Evolutionary conservation across 2,329 filamentous ascomycete species (phyloP).

Genomic region (Trichoderma atrobrunneum): DNA sequence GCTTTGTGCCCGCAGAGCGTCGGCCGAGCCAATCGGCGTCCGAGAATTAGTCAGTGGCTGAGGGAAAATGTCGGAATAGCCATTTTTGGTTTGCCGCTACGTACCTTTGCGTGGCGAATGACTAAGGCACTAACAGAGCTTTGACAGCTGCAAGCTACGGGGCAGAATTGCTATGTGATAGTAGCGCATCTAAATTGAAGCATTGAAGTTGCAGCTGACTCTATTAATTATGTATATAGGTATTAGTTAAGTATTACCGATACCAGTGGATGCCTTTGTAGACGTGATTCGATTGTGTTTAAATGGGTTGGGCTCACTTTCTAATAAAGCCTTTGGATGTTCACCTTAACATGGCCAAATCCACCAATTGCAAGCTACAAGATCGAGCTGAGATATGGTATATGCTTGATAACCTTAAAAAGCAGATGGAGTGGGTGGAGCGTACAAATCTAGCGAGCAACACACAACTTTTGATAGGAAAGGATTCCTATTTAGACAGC

Average conservation of each 20-base stretch:
- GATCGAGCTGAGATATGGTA: background rate
- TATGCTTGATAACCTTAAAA: background rate
- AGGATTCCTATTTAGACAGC: no score
- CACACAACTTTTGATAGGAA: no score
- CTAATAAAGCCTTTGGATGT: background rate
- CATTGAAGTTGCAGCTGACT: background rate
- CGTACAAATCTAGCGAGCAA: background rate
- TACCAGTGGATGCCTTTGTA: no score
- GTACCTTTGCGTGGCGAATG: background rate
- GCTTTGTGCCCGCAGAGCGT: conserved; percentile 15
- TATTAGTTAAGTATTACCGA: no score
- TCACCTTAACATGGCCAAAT: background rate
- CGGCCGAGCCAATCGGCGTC: conserved; percentile 25
- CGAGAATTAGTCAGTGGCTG: conserved; percentile 19
- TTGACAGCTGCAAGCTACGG: background rate
- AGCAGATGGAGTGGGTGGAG: background rate
- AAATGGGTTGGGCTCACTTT: background rate
- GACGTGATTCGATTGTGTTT: background rate
- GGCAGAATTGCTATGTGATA: background rate
- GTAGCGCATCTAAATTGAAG: background rate
- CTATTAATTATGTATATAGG: background rate
- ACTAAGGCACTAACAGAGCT: background rate
- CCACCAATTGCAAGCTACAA: background rate
- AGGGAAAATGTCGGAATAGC: background rate
- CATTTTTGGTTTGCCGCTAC: background rate